Evolutionary conservation across 768 basidiomycete genomes (phyloP).

Genomic region (Termitomyces sp.): DNA sequence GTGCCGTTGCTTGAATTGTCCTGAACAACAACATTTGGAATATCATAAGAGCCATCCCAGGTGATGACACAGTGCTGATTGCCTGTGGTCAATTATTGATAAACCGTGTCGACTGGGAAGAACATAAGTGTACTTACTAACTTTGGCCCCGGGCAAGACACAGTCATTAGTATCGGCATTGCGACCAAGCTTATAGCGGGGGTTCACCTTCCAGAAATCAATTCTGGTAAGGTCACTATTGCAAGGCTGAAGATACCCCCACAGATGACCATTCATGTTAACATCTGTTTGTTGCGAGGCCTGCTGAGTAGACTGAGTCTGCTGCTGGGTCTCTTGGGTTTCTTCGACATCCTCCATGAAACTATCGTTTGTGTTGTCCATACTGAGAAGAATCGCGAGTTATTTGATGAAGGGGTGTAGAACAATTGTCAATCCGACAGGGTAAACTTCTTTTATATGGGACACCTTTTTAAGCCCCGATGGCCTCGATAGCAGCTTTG

Average conservation of each 20-base stretch:
- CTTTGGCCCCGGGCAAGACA: slow-evolving; percentile 63
- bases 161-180: slow-evolving; percentile 42
- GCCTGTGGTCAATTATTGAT: slow-evolving; percentile 27
- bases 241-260: slow-evolving; percentile 72
- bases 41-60: slow-evolving; percentile 51
- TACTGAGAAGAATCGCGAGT: slow-evolving; percentile 2
- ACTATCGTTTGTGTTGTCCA: slow-evolving; percentile 11
- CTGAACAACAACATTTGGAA: slow-evolving; percentile 40
- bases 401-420: not conserved
- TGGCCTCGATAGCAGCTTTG: slow-evolving; percentile 12
- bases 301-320: slow-evolving; percentile 42
- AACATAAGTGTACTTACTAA: slow-evolving; percentile 48
- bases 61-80: slow-evolving; percentile 52
- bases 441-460: slow-evolving; percentile 19
- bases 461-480: slow-evolving; percentile 29
- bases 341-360: slow-evolving; percentile 21
- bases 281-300: slow-evolving; percentile 32
- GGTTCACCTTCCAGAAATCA: slow-evolving; percentile 54
- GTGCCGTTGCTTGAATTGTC: slow-evolving; percentile 75
- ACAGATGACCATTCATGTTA: slow-evolving; percentile 42
- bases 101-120: slow-evolving; percentile 1
- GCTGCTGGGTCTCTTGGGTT: slow-evolving; percentile 28
- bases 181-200: slow-evolving; percentile 52
- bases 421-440: not conserved
- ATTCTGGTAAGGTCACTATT: slow-evolving; percentile 45